Base-by-base conservation (phyloP, 2,329 filamentous ascomycete genomes). In the Sporothrix brunneoviolacea region DNA sequence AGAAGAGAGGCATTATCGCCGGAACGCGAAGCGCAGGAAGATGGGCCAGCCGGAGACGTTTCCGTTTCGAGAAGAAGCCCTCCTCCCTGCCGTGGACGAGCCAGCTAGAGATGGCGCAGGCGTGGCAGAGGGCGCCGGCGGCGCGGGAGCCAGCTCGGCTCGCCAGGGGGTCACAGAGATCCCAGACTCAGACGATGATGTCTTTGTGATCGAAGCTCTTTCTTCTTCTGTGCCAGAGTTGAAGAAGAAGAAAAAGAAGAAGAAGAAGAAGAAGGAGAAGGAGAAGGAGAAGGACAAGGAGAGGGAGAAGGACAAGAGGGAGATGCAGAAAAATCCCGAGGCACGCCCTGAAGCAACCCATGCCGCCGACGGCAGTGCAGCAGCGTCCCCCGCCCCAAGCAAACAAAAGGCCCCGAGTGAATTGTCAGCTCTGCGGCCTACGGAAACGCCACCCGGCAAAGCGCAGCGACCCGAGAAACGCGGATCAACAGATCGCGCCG, bases 21-120 rank as follows among this genome's bases (percentile, higher is more conserved):
- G 74, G 18, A 77, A 78, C 48, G 60, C 55, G 19, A 72, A 68
- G 58, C 69, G 75, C n/a, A 58, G 57, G 33, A 62, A 60, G 39
- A 61, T 67, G 4, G 72, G 72, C 9, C 44, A 70, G 5, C 54
- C 59, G 28, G 60, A 50, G 55, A 70, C 55, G 4, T 16, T 40
- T 2, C 61, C 60, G 0, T 46, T 52, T 56, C 54, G 58, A 8
- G 42, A 47, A 19, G 24, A 55, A 6, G 24, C n/a, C n/a, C n/a
- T n/a, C n/a, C n/a, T n/a, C n/a, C n/a, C n/a, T n/a, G n/a, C n/a
- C n/a, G n/a, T n/a, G 12, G 22, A 28, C 2, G 44, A 47, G 35
- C 24, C 10, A 15, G 16, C 28, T 12, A 10, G 24, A 28, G 6
- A 28, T 28, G 24, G 24, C 24, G n/a, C n/a, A n/a, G n/a, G n/a